Evolutionary conservation across 768 basidiomycete species (phyloP).

Genomic region (Lactifluus echinatus): DNA sequence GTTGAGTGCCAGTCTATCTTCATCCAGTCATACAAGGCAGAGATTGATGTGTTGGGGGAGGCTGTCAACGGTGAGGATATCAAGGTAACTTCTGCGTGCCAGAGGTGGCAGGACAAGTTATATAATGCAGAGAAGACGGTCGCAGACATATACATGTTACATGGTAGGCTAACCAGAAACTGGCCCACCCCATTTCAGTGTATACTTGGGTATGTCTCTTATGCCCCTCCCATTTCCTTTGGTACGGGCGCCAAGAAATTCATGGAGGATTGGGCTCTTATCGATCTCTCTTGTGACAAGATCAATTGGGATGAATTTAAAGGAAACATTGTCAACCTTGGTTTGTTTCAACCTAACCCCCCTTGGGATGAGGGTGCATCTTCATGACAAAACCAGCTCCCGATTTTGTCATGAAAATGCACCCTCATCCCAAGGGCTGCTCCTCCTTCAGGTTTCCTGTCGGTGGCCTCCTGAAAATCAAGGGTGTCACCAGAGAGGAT

Average conservation of each 20-base stretch:
- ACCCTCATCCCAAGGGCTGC: conserved; percentile 21
- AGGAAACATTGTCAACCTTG: conserved; percentile 25
- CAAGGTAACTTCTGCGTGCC: too few relatives aligned
- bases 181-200: too few relatives aligned
- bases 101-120: too few relatives aligned
- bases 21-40: too few relatives aligned
- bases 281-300: conserved; percentile 23
- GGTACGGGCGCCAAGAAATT: conserved; percentile 7
- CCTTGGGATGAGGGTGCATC: conserved; percentile 26
- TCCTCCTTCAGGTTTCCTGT: conserved; percentile 22
- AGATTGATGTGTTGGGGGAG: too few relatives aligned
- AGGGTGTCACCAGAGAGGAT: conserved; percentile 18
- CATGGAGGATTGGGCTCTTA: conserved; percentile 24
- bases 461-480: conserved; percentile 21
- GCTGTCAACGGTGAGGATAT: too few relatives aligned
- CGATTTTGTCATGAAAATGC: conserved; percentile 25
- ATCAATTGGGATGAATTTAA: conserved; percentile 24
- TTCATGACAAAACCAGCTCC: too few relatives aligned
- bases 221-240: conserved; percentile 15
- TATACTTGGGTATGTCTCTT: too few relatives aligned
- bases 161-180: too few relatives aligned
- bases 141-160: too few relatives aligned
- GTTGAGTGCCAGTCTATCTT: too few relatives aligned
- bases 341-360: conserved; percentile 21
- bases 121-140: too few relatives aligned